A percentile compares a stretch with the other conserved stretches of the same genome.
Conservation (phyloP, 2,329 filamentous ascomycete species). For the Epichloe aotearoae region DNA sequence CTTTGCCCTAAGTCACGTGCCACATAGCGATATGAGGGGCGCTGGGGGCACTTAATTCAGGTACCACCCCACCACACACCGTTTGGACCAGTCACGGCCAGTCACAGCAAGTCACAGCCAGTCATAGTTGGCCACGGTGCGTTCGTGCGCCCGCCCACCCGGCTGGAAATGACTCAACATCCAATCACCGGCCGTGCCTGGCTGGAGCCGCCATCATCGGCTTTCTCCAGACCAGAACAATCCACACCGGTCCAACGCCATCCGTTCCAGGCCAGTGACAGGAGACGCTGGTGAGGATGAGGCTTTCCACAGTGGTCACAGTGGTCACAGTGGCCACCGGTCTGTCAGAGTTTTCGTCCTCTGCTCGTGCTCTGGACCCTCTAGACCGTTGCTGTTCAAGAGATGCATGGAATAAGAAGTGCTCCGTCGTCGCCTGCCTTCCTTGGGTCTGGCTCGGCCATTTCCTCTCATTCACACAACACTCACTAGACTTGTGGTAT, state of each 20-base stretch:
- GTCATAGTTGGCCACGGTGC: slow-evolving; percentile 2
- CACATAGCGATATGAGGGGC: too few relatives aligned
- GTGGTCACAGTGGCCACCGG: neutral
- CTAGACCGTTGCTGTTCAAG: neutral
- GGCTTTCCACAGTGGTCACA: neutral
- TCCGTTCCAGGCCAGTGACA: neutral
- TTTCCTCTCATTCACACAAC: neutral
- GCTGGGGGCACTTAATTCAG: slow-evolving; percentile 4
- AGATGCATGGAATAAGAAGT: neutral
- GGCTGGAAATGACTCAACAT: neutral
- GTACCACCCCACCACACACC: neutral
- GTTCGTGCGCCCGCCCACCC: slow-evolving; percentile 5
- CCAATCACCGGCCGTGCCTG: slow-evolving; percentile 13
- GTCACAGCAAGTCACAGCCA: slow-evolving; percentile 4
- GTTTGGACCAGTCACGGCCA: slow-evolving; percentile 1
- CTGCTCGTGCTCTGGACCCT: too few relatives aligned
- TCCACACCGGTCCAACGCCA: slow-evolving; percentile 2
- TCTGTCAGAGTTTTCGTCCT: slow-evolving; percentile 1
- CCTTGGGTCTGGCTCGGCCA: neutral
- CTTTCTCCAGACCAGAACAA: neutral
- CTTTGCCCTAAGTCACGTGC: too few relatives aligned
- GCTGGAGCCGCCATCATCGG: slow-evolving; percentile 2
- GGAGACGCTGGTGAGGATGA: slow-evolving; percentile 1
- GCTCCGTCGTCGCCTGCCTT: neutral
- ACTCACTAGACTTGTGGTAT: neutral